Evolutionary conservation across 768 basidiomycete species (phyloP).

Genomic region (Termitomyces sp.): DNA sequence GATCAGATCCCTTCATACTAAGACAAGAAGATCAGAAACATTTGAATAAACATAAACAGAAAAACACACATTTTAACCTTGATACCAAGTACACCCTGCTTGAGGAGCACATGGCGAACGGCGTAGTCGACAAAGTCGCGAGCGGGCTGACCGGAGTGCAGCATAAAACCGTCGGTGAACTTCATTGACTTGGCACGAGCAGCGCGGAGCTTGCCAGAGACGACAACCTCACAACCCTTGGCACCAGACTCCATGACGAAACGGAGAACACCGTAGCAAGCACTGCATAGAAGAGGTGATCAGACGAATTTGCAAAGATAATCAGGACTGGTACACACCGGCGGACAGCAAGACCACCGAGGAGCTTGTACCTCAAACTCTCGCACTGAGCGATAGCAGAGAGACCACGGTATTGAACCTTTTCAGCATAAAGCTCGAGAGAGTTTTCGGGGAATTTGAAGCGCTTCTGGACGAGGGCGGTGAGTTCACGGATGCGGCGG

Average conservation of each 20-base stretch:
- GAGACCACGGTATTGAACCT: conserved; percentile 96
- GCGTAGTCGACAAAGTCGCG: conserved; percentile 97
- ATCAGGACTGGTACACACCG: conserved; percentile 52
- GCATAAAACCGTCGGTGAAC: conserved; percentile 99
- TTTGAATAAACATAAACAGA: background rate
- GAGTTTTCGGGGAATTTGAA: conserved; percentile 99
- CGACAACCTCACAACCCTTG: conserved; percentile 99
- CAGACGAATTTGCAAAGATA: background rate
- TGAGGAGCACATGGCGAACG: conserved; percentile 95
- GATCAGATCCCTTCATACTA: conserved; percentile 97
- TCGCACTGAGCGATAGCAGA: conserved; percentile 99
- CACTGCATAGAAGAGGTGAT: conserved; percentile 49
- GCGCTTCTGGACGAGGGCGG: conserved; percentile 96
- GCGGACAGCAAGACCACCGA: conserved; percentile 98
- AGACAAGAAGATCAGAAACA: conserved; percentile 9
- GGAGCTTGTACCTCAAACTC: conserved; percentile 96
- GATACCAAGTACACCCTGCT: conserved; percentile 99
- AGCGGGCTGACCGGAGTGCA: conserved; percentile 97
- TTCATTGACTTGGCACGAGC: conserved; percentile 99
- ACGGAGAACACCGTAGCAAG: conserved; percentile 99
- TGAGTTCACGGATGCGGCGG: conserved; percentile 97
- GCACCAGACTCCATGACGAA: conserved; percentile 99
- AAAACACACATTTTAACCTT: conserved; percentile 93
- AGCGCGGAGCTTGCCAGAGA: conserved; percentile 98
- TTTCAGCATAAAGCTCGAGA: conserved; percentile 98